Evolutionary conservation across 805 yeast genomes (phyloP), one percentile per base, ranked within the genome.

Genomic region (Yarrowia porcina): DNA sequence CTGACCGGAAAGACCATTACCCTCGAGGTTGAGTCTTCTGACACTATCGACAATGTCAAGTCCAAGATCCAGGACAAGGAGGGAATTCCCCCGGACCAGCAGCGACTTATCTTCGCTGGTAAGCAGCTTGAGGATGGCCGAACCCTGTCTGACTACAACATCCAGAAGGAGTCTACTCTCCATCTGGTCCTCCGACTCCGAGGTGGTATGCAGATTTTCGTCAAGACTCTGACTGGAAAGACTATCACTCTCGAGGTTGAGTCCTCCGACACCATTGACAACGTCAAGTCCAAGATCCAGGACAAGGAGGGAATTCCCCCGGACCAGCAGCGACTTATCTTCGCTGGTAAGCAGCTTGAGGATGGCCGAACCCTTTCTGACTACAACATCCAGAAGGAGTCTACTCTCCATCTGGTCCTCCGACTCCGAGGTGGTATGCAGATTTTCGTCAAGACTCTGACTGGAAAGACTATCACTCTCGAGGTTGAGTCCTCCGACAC

Each of bases 261-360:
- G 79, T 89, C 96, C 65, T 90, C 96, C 65, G 96, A 90, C 83
- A 90, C 96, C 69, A 90, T 90, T 75, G 97, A 90, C 81, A 90
- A 90, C 74, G 96, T 90, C 79, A 90, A 90, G 83, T 83, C 92
- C 72, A 90, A 90, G 85, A 90, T 90, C 73, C 97, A 90, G 79
- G 97, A 90, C 80, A 90, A 90, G 83, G 97, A 90, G 79, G 96
- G 96, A 73, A 90, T 90, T 73, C 97, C 97, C 73, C 96, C 97
- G 70, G 97, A 90, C 81, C 97, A 90, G 79, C 97, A 90, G 80
- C 86, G 97, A 81, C 82, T 90, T 71, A 90, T 90, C 80, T 90
- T 90, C 73, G 97, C 97, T 71, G 97, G 97, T 83, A 90, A 90
- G 82, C 97, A 90, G 80, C 82, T 90, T 71, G 97, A 90, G 80